A percentile compares a stretch with the other conserved stretches of the same genome.
phyloP scores from a whole-genome alignment of 306 rosid genomes.

The Aeschynomene evenia region DNA sequence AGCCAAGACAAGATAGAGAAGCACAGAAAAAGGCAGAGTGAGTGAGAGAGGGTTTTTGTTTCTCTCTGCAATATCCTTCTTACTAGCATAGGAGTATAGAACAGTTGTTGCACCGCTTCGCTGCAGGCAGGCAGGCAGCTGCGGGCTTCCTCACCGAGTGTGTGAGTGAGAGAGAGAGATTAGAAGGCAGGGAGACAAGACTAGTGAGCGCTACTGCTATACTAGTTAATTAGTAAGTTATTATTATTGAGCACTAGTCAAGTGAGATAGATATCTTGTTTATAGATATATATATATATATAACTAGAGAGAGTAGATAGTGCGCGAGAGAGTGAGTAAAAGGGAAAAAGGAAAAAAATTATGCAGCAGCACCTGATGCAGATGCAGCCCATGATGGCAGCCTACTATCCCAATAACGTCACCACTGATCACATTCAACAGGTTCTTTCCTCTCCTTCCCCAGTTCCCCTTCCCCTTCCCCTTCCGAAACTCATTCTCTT shows the following conservation, averaged over 20 bases:
- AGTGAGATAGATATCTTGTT: too few relatives aligned
- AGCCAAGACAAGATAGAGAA: constrained; percentile 18
- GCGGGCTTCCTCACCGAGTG: too few relatives aligned
- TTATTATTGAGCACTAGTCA: too few relatives aligned
- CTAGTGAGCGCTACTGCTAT: too few relatives aligned
- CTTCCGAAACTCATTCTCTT: neutral
- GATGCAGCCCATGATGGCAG: constrained; percentile 99
- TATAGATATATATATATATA: too few relatives aligned
- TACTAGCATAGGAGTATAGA: too few relatives aligned
- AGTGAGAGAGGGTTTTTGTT: constrained; percentile 7
- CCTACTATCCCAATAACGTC: constrained; percentile 96
- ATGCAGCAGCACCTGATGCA: constrained; percentile 99
- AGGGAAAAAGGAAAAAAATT: too few relatives aligned
- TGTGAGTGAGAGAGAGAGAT: constrained; percentile 7
- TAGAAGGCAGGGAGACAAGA: too few relatives aligned
- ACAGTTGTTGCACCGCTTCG: constrained; percentile 39
- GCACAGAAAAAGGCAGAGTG: neutral
- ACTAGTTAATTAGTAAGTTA: too few relatives aligned
- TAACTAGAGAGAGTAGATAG: neutral
- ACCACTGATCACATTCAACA: constrained; percentile 99
- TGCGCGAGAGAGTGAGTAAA: neutral
- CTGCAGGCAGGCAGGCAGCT: neutral
- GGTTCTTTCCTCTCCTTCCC: constrained; percentile 49
- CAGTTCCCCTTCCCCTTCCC: neutral
- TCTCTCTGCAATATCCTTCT: constrained; percentile 37